These are phyloP conservation scores for Cubamyces lactineus DNA, from an alignment of 768 basidiomycete species.

Conservation along the genomic window DNA sequence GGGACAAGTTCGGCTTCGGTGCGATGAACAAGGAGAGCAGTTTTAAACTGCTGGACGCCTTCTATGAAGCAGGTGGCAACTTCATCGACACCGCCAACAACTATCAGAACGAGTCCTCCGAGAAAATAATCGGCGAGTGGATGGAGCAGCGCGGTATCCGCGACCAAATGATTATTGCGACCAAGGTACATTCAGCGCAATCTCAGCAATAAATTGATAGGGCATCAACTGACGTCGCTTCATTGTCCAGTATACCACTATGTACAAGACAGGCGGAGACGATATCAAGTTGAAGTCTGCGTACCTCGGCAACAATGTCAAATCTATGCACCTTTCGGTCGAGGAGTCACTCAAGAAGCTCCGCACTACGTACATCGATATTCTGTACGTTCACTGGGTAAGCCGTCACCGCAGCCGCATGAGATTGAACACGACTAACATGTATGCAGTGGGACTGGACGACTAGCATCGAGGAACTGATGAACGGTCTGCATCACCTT, in stretches of 20 bases:
- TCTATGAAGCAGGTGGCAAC: conserved; percentile 39
- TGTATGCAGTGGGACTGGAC: conserved; percentile 50
- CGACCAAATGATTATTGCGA: conserved; percentile 41
- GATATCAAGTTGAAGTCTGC: conserved; percentile 39
- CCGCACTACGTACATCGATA: conserved; percentile 59
- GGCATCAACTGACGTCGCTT: background rate
- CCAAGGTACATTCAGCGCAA: conserved; percentile 26
- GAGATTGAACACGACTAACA: no score
- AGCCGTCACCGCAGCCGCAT: conserved; percentile 26
- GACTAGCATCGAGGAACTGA: conserved; percentile 44
- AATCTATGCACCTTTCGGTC: conserved; percentile 38
- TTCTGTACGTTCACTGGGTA: conserved; percentile 58
- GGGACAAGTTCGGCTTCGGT: conserved; percentile 37
- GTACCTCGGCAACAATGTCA: conserved; percentile 46
- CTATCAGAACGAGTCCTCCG: conserved; percentile 42
- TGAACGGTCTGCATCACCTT: conserved; percentile 44
- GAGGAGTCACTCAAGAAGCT: conserved; percentile 50
- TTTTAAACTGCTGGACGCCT: conserved; percentile 46
- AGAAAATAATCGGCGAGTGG: conserved; percentile 48
- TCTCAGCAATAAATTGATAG: no score
- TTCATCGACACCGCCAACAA: conserved; percentile 42
- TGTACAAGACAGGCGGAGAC: conserved; percentile 26
- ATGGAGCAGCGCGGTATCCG: conserved; percentile 40
- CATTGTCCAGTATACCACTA: conserved; percentile 31
- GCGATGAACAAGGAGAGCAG: conserved; percentile 39